Base-by-base conservation (phyloP, 2,329 filamentous ascomycete genomes). In the Basipetospora chlamydospora region DNA sequence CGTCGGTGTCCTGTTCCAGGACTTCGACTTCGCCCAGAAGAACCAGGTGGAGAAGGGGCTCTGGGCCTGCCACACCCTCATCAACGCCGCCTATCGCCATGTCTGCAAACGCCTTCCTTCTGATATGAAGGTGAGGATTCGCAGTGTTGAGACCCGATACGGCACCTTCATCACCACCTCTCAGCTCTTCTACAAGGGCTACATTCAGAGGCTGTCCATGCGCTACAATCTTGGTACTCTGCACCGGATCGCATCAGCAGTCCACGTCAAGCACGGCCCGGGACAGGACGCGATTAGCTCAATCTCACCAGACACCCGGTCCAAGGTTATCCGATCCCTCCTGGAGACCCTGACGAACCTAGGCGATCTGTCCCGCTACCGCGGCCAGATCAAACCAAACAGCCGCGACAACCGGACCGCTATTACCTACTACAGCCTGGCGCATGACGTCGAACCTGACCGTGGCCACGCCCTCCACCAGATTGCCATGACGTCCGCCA, bases 391-490 rank as follows among this genome's bases (percentile, higher is more conserved):
- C 40, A 75, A 78, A 41, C 70, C 69, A 41, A 86, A 81, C 54
- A 71, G 75, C 43, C 76, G 77, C 37, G 81, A 80, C 47, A 92
- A 83, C 65, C 80, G 80, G 18, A 74, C 74, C 11, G 85, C 88
- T 11, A 67, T 87, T 49, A 77, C 80, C 9, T 94, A 88, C 56
- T 96, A 98, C 55, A 66, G 72, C 38, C 64, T 96, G 41, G 90
- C 90, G 16, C 74, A 77, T 44, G 74, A 80, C 35, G 69, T 96
- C 37, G 71, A 81, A 46, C 85, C 88, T 3, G 65, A 73, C 13
- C 85, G 81, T 31, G 88, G 88, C 21, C 73, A 77, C 43, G 81
- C 85, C 12, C 81, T 92, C 50, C 88, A 98, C 49, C 90, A 96
- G 55, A 75, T 90, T 54, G 87, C 83, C 25, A 82, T 96, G 25